Evolutionary conservation across 768 basidiomycete species (phyloP), one percentile per base, ranked within the genome.

Genomic region (Boletus vermiculosoides): DNA sequence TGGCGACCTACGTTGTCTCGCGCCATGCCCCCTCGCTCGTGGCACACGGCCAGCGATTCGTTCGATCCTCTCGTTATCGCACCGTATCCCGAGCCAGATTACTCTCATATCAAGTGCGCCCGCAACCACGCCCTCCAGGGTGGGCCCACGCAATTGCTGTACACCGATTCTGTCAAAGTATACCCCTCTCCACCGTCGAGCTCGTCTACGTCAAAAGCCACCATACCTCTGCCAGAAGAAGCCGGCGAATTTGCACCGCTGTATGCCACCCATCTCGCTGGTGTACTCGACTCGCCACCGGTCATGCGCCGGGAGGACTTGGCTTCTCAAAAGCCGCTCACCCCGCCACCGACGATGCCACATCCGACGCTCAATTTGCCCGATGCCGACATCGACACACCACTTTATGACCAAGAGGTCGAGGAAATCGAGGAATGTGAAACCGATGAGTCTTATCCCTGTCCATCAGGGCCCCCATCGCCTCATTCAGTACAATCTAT

Each of bases 281-380:
- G 75, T 16, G 54, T 74, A 23, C 68, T 75, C 50, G 73, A 75
- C 63, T 76, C 74, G 1, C 71, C 77, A 3, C 56, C 66, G 1
- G 65, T 71, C 50, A 67, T 74, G 65, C 68, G 67, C 31, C 69
- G 71, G 56, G 62, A 62, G 63, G 68, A 69, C 41, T 51, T 70
- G 46, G 58, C 62, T 22, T 67, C 55, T 30, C 69, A 71, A 33
- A 69, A 57, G 59, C 78, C 72, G 3, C 68, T 74, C 56, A 77
- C 78, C 20, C 79, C 78, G 50, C 78, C 78, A 18, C 73, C 76
- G 36, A 79, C 77, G 20, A 66, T 77, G 52, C 75, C 76, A 22
- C 74, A 70, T 30, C 57, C 65, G 42, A 75, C 73, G 0, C 70
- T 70, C 22, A 68, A 63, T 44, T 57, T 80, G 33, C 78, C 80